Evolutionary conservation across 495 filamentous ascomycete genomes (phyloP), one percentile per base, ranked within the genome.

Genomic region (Hypoxylon lienhwacheense): DNA sequence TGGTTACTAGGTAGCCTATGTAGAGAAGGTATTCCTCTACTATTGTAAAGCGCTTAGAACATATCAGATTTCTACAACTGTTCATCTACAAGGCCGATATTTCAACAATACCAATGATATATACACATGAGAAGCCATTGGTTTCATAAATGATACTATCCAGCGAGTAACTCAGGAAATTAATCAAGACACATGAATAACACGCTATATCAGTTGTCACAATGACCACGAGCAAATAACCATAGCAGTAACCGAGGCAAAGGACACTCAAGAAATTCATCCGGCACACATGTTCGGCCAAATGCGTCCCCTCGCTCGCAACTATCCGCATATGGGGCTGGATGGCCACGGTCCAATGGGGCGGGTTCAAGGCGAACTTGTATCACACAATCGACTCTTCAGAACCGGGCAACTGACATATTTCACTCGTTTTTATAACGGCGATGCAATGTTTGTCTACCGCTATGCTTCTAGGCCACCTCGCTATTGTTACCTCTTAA

Each of bases 281-380:
- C 16, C 22, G 17, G 17, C 37, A 15, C 2, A 19, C 21, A 17
- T 7, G 5, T 26, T 46, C 51, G 46, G 55, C 3, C 15, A 14
- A 20, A 8, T 24, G 26, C 57, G 51, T 42, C 57, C n/a, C n/a
- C 42, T 46, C 10, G 22, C 17, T 11, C 29, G 42, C 42, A 56
- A 21, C 40, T 42, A 61, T 26, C 51, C 58, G 52, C 21, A 5
- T 10, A 34, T 19, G 21, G 29, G 17, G 40, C 15, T 31, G 20
- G 41, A 34, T 40, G 16, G 21, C 17, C 24, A 31, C 56, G 28
- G 36, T 32, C 40, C 45, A 46, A 51, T 11, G 28, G 51, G 28
- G 47, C 52, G 52, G 47, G 19, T n/a, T 10, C 29, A 47, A 56
- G 51, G 47, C 58, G 58, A 61, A 55, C 21, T 41, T 45, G 58